A percentile compares a stretch with the other conserved stretches of the same genome.
Conservation (phyloP, 208 protist genomes). For the Leishmania mexicana region DNA sequence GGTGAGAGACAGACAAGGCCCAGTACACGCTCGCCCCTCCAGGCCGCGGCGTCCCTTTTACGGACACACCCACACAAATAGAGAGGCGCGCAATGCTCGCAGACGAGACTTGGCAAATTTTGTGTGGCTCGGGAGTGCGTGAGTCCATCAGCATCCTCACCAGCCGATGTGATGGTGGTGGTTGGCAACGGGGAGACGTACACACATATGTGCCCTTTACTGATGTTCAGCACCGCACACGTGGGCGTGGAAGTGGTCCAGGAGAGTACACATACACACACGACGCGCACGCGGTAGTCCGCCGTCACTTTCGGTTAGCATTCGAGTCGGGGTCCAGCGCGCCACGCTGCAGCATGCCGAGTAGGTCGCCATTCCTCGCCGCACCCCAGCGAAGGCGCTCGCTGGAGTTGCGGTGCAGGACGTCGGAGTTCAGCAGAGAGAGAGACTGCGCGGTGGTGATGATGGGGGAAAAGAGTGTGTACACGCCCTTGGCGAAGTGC, state of each 20-base stretch:
- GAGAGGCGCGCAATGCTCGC: not conserved
- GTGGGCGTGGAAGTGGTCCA: not conserved
- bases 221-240: not conserved
- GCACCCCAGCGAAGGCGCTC: constrained; percentile 43
- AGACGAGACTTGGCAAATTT: not conserved
- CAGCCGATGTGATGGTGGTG: not conserved
- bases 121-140: not conserved
- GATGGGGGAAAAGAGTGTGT: constrained; percentile 74
- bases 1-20: not conserved
- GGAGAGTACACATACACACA: not conserved
- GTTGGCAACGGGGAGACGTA: not conserved
- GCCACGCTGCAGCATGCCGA: constrained; percentile 74
- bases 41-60: not conserved
- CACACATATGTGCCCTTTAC: not conserved
- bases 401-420: constrained; percentile 57
- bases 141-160: not conserved
- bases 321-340: constrained; percentile 52
- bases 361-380: constrained; percentile 50
- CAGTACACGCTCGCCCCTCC: not conserved
- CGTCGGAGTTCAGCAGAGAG: constrained; percentile 80
- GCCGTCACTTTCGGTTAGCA: constrained; percentile 12
- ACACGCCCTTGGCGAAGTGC: constrained; percentile 85
- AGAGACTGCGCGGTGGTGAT: constrained; percentile 80
- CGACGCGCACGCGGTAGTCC: not conserved
- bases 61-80: not conserved